Percentiles rank a stretch among this genome's conserved stretches.
phyloP scores from a whole-genome alignment of 2,329 filamentous ascomycete species.

The Ophiostoma novo-ulmi region DNA sequence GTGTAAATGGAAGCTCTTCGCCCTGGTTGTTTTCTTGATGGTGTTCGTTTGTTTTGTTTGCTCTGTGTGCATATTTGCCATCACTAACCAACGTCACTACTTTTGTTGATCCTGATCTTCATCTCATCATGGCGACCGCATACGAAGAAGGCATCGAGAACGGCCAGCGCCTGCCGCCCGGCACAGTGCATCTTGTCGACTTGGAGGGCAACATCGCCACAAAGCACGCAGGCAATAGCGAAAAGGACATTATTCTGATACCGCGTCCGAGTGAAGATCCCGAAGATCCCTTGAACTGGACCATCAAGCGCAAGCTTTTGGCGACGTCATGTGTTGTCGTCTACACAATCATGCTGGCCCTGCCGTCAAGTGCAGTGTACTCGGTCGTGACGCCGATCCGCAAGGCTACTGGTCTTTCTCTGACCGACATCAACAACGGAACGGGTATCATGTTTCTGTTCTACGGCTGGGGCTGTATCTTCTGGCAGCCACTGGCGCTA shows the following conservation, averaged over 20 bases:
- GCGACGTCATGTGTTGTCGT: slow-evolving; percentile 35
- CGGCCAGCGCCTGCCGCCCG: slow-evolving; percentile 4
- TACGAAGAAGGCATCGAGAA: slow-evolving; percentile 12
- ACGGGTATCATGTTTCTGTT: slow-evolving; percentile 45
- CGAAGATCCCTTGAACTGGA: slow-evolving; percentile 52
- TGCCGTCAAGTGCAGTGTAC: slow-evolving; percentile 45
- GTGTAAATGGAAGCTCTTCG: not conserved
- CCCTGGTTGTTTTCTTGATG: not conserved
- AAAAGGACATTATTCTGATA: slow-evolving; percentile 38
- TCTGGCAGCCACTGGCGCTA: slow-evolving; percentile 45
- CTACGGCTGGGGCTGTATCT: slow-evolving; percentile 41
- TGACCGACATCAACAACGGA: slow-evolving; percentile 43
- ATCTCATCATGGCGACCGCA: not conserved
- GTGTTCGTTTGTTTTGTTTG: not conserved
- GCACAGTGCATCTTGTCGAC: slow-evolving; percentile 14
- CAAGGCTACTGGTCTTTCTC: slow-evolving; percentile 41
- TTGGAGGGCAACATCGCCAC: slow-evolving; percentile 1
- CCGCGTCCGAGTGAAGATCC: slow-evolving; percentile 40
- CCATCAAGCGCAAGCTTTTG: slow-evolving; percentile 41
- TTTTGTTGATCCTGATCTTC: not conserved
- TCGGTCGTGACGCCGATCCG: slow-evolving; percentile 46
- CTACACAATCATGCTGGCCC: slow-evolving; percentile 45
- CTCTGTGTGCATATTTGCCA: not conserved
- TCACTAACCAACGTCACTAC: not conserved
- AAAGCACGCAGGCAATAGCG: not conserved